Conservation (phyloP, 768 basidiomycete genomes). For the Trametes sanguinea region DNA sequence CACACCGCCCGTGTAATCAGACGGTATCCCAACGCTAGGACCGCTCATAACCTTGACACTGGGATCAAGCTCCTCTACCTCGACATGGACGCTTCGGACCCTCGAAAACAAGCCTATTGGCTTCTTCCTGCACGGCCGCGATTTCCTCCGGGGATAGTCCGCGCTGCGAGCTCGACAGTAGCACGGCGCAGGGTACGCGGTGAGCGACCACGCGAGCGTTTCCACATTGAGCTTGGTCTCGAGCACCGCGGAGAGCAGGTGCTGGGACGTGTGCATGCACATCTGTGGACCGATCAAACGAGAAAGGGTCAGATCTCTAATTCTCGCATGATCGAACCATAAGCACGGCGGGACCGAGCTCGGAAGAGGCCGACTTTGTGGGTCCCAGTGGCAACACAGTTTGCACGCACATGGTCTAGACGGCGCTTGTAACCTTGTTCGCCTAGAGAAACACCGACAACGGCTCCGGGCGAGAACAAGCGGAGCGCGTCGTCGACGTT, state of each 20-base stretch:
- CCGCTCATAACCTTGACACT: constrained; percentile 44
- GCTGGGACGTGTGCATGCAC: constrained; percentile 85
- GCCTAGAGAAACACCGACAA: constrained; percentile 56
- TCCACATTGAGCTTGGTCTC: constrained; percentile 63
- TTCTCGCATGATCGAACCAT: background rate
- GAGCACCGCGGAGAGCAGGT: constrained; percentile 78
- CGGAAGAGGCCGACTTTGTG: background rate
- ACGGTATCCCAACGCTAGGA: constrained; percentile 58
- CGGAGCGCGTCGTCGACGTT: constrained; percentile 44
- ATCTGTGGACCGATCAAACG: constrained; percentile 45
- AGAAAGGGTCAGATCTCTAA: constrained; percentile 4
- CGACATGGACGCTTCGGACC: constrained; percentile 68
- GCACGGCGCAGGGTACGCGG: constrained; percentile 62
- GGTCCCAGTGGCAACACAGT: background rate
- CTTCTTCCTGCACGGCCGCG: constrained; percentile 56
- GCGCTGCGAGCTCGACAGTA: constrained; percentile 79
- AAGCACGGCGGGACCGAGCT: background rate
- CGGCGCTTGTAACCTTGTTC: constrained; percentile 63
- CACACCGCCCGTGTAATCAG: constrained; percentile 74
- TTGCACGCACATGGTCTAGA: constrained; percentile 65
- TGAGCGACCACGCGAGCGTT: constrained; percentile 84
- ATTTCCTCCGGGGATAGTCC: constrained; percentile 68
- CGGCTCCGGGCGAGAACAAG: constrained; percentile 52
- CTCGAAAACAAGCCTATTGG: constrained; percentile 69
- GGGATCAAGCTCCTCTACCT: constrained; percentile 66